phyloP scores from a whole-genome alignment of 495 filamentous ascomycete species.

The Venustampulla echinocandica region DNA sequence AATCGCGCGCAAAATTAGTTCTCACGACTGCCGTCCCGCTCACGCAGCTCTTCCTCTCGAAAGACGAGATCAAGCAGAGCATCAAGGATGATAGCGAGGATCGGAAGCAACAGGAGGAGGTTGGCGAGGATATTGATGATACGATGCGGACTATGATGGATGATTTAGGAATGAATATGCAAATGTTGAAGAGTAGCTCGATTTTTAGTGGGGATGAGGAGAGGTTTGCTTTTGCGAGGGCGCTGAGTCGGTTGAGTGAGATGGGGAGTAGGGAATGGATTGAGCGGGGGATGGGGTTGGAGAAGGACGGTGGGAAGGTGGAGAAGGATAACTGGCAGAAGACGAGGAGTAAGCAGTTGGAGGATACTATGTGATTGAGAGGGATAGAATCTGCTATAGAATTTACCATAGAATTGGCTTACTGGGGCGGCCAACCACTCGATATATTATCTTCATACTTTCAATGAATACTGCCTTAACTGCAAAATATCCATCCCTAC shows the following conservation, averaged over 20 bases:
- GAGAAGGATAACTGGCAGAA: conserved; percentile 59
- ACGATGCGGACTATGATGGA: conserved; percentile 90
- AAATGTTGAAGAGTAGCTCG: conserved; percentile 72
- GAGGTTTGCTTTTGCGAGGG: conserved; percentile 88
- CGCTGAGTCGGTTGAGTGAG: conserved; percentile 72
- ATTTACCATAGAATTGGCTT: neutral
- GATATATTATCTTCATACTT: neutral
- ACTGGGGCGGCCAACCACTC: neutral
- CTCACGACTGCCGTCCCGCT: conserved; percentile 82
- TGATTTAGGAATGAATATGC: conserved; percentile 80
- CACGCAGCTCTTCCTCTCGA: conserved; percentile 79
- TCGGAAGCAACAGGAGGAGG: conserved; percentile 33
- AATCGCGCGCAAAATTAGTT: conserved; percentile 79
- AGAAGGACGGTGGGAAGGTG: conserved; percentile 45
- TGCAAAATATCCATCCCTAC: too few species aligned
- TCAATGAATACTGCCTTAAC: too few species aligned
- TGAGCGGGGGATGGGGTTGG: conserved; percentile 69
- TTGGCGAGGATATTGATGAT: conserved; percentile 59
- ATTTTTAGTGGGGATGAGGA: conserved; percentile 96
- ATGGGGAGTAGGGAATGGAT: conserved; percentile 97
- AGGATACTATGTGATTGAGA: conserved; percentile 57
- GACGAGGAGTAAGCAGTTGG: conserved; percentile 56
- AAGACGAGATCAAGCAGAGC: conserved; percentile 56
- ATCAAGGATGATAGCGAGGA: conserved; percentile 32
- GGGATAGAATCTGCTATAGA: neutral